phyloP scores from a whole-genome alignment of 805 yeast species.

The Lachancea waltii region DNA sequence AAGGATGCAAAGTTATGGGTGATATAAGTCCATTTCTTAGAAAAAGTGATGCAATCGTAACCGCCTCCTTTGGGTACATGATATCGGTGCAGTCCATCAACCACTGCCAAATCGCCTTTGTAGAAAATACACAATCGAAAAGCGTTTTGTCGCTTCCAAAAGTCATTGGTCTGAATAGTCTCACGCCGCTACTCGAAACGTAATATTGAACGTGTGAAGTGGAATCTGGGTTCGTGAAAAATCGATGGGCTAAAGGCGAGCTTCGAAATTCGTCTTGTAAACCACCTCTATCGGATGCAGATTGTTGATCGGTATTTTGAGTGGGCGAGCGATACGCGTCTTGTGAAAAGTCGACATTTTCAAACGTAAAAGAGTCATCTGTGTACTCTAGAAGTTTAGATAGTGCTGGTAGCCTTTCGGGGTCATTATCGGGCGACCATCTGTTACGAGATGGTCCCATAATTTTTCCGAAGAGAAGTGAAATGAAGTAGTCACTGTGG shows the following conservation, averaged over 20 bases:
- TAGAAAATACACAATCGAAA: conserved; percentile 51
- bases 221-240: conserved; percentile 83
- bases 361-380: conserved; percentile 34
- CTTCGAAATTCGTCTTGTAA: conserved; percentile 21
- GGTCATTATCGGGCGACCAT: conserved; percentile 53
- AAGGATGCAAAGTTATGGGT: conserved; percentile 37
- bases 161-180: conserved; percentile 44
- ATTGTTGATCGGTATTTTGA: background rate
- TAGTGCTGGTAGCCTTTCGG: conserved; percentile 43
- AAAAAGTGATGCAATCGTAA: conserved; percentile 46
- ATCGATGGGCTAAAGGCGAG: conserved; percentile 69
- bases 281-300: conserved; percentile 1
- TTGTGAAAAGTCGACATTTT: conserved; percentile 16
- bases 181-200: conserved; percentile 55
- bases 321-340: background rate
- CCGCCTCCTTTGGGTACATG: conserved; percentile 45
- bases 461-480: conserved; percentile 52
- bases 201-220: conserved; percentile 78
- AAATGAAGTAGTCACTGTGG: conserved; percentile 57
- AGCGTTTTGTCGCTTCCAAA: conserved; percentile 28
- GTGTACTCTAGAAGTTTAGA: conserved; percentile 30
- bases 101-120: conserved; percentile 82
- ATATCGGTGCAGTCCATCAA: conserved; percentile 82
- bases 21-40: conserved; percentile 41
- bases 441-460: conserved; percentile 65